Conservation (phyloP, 176 grass and related monocot genomes). For the Cocos nucifera region DNA sequence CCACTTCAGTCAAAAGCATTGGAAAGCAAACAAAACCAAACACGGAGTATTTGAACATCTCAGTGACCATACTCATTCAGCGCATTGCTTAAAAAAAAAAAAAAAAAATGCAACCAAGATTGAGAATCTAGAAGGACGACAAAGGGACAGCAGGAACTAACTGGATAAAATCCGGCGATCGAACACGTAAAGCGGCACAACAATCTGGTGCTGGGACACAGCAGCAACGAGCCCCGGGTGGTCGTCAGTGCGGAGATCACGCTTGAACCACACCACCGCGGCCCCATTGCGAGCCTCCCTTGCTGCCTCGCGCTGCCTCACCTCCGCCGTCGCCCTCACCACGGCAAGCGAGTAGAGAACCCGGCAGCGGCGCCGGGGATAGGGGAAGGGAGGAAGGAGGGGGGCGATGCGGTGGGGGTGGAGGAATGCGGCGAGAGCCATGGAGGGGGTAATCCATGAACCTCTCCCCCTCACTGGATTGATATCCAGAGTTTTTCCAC, state of each 20-base stretch:
- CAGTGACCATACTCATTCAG: too few relatives aligned
- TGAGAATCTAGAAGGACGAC: neutral
- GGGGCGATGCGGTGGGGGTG: slow-evolving; percentile 16
- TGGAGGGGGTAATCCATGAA: slow-evolving; percentile 51
- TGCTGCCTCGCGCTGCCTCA: neutral
- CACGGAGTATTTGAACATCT: too few relatives aligned
- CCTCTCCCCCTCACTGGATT: slow-evolving; percentile 21
- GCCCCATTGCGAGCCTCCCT: slow-evolving; percentile 15
- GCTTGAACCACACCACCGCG: slow-evolving; percentile 95
- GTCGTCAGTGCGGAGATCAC: slow-evolving; percentile 80
- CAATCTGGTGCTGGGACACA: slow-evolving; percentile 37
- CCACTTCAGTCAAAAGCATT: too few relatives aligned
- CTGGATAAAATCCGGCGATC: slow-evolving; percentile 72
- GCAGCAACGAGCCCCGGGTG: slow-evolving; percentile 67
- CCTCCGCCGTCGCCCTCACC: slow-evolving; percentile 2
- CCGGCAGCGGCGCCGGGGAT: slow-evolving; percentile 3
- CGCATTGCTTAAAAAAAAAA: too few relatives aligned
- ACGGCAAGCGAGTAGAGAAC: neutral
- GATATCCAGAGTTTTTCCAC: slow-evolving; percentile 48
- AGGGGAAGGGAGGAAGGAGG: slow-evolving; percentile 1
- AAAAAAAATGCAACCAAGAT: too few relatives aligned
- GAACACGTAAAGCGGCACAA: slow-evolving; percentile 89
- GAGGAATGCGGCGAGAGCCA: slow-evolving; percentile 52
- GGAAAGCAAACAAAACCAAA: too few relatives aligned
- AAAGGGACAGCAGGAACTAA: slow-evolving; percentile 13